phyloP scores from a whole-genome alignment of 2,329 filamentous ascomycete species.

The Alternaria panax region DNA sequence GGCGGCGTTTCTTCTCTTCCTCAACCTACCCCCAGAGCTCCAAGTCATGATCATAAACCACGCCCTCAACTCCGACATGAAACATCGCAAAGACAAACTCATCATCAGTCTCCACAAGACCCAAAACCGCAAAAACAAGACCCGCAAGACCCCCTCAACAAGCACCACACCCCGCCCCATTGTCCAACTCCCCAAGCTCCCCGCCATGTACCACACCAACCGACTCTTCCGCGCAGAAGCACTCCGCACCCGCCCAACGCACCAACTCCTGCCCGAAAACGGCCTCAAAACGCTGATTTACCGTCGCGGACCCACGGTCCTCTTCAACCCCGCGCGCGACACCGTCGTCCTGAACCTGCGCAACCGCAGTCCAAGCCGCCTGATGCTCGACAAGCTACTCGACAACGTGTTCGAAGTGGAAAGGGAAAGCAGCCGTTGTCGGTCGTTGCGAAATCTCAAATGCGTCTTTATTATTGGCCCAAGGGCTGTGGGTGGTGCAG shows the following conservation, averaged over 20 bases:
- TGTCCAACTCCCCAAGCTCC: not conserved
- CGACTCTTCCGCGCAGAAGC: not conserved
- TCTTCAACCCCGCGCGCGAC: not conserved
- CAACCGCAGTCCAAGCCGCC: not conserved
- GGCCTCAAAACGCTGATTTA: fast-evolving
- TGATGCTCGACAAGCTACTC: not conserved
- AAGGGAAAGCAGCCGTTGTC: not conserved
- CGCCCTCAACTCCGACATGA: not conserved
- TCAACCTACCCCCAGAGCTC: not conserved
- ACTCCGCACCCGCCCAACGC: not conserved
- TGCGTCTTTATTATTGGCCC: too few species aligned
- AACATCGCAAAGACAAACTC: not conserved
- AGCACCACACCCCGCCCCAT: not conserved
- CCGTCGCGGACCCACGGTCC: not conserved
- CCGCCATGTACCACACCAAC: not conserved
- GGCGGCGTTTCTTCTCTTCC: not conserved
- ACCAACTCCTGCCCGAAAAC: not conserved
- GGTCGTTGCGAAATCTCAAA: too few species aligned
- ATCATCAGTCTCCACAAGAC: not conserved
- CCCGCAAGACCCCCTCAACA: fast-evolving
- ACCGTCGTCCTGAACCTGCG: not conserved
- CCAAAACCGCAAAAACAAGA: too few species aligned
- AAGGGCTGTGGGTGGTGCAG: too few species aligned
- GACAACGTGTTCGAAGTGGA: not conserved
- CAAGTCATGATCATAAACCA: not conserved